Percentiles rank a stretch among this genome's conserved stretches.
These are phyloP conservation scores for Brassica juncea DNA, from an alignment of 345 rosid genomes.

Conservation along the genomic window DNA sequence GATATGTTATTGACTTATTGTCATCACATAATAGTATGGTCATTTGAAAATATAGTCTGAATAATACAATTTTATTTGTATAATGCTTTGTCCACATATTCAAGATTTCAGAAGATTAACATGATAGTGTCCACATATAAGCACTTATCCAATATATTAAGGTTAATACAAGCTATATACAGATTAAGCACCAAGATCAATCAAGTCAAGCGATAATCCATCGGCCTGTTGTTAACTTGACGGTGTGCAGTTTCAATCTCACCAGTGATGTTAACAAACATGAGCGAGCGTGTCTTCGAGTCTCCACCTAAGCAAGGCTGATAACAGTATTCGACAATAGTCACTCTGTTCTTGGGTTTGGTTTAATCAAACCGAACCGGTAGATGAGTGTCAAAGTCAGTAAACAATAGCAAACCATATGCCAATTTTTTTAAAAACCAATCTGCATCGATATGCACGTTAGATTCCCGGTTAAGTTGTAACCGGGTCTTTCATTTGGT, in stretches of 20 bases:
- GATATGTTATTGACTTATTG: too few relatives aligned
- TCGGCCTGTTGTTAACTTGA: slow-evolving; percentile 48
- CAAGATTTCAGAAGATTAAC: slow-evolving; percentile 1
- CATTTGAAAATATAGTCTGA: background rate
- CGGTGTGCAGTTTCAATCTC: slow-evolving; percentile 96
- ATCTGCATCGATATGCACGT: background rate
- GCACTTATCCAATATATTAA: background rate
- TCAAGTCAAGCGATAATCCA: slow-evolving; percentile 58
- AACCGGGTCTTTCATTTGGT: background rate
- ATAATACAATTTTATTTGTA: background rate
- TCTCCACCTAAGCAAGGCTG: slow-evolving; percentile 75
- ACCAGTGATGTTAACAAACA: slow-evolving; percentile 93
- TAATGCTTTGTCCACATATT: background rate
- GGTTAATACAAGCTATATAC: slow-evolving; percentile 34
- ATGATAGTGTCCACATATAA: background rate
- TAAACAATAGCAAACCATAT: background rate
- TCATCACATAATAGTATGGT: too few relatives aligned
- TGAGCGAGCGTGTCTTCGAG: slow-evolving; percentile 72
- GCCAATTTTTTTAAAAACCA: background rate
- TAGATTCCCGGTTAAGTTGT: background rate
- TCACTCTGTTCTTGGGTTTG: background rate
- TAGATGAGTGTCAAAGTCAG: background rate
- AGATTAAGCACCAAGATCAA: slow-evolving; percentile 21
- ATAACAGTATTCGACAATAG: slow-evolving; percentile 32
- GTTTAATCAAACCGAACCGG: background rate